Percentiles rank a stretch among this genome's conserved stretches.
These are phyloP conservation scores for Trichopus zeylanicus DNA, from an alignment of 116 monocot genomes.

Conservation along the genomic window DNA sequence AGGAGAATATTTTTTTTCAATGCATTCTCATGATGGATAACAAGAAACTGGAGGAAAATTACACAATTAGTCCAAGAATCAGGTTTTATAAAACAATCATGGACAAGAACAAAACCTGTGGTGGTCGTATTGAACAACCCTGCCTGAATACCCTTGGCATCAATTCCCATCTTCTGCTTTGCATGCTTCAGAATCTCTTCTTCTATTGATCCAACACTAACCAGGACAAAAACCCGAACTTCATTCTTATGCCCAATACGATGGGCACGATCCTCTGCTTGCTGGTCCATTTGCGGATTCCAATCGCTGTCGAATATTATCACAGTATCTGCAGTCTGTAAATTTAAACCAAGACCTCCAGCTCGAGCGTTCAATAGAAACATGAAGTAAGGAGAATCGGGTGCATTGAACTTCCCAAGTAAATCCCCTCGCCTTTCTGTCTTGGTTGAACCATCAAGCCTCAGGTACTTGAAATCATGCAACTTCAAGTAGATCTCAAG, in stretches of 20 bases:
- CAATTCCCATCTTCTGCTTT: slow-evolving; percentile 99
- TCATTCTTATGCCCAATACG: slow-evolving; percentile 98
- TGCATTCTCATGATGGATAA: too few species aligned
- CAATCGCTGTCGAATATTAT: slow-evolving; percentile 98
- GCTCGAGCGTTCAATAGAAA: slow-evolving; percentile 94
- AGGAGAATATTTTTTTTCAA: too few species aligned
- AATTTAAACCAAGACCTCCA: slow-evolving; percentile 90
- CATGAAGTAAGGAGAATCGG: slow-evolving; percentile 88
- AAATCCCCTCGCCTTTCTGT: slow-evolving; percentile 86
- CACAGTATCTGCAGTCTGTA: slow-evolving; percentile 97
- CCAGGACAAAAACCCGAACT: slow-evolving; percentile 89
- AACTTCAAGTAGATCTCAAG: slow-evolving; percentile 81
- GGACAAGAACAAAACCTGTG: slow-evolving; percentile 48
- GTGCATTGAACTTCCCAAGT: slow-evolving; percentile 75
- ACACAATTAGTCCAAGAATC: too few species aligned
- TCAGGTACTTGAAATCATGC: slow-evolving; percentile 69
- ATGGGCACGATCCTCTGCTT: slow-evolving; percentile 97
- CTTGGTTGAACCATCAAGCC: slow-evolving; percentile 95
- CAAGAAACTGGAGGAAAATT: too few species aligned
- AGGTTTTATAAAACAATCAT: too few species aligned
- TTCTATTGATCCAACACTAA: slow-evolving; percentile 93
- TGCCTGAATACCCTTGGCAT: slow-evolving; percentile 98
- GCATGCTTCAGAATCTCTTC: slow-evolving; percentile 95
- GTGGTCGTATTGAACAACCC: slow-evolving; percentile 92
- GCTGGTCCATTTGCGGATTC: slow-evolving; percentile 99